Conservation (phyloP, 2,329 filamentous ascomycete genomes). For the Neoascochyta sp. region DNA sequence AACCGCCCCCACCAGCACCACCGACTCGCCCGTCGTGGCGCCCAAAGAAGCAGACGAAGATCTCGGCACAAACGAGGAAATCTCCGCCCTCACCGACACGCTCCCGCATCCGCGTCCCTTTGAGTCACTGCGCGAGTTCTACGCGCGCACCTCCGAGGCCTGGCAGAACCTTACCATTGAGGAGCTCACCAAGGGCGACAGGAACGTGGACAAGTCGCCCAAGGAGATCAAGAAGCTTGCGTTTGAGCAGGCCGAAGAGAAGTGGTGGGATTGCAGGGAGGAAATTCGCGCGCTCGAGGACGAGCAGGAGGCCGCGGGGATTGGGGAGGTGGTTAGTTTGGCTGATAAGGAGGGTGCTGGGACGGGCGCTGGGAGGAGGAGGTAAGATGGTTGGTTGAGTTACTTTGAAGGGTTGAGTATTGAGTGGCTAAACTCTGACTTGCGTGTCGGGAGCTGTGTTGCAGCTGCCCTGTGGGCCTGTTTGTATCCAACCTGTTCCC, state of each 20-base stretch:
- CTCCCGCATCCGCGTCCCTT: conserved; percentile 78
- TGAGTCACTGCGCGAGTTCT: conserved; percentile 88
- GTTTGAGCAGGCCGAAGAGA: conserved; percentile 88
- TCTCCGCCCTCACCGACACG: conserved; percentile 60
- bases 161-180: conserved; percentile 89
- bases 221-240: conserved; percentile 93
- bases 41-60: conserved; percentile 36
- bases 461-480: too few species aligned
- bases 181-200: conserved; percentile 58
- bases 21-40: conserved; percentile 17
- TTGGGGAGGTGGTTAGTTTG: conserved; percentile 88
- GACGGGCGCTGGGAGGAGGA: conserved; percentile 34
- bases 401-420: too few species aligned
- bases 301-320: conserved; percentile 91
- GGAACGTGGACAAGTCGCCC: conserved; percentile 61
- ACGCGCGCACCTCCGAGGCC: conserved; percentile 76
- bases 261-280: conserved; percentile 98
- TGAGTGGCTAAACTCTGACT: too few species aligned
- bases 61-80: conserved; percentile 49
- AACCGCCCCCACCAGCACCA: conserved; percentile 54
- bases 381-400: too few species aligned
- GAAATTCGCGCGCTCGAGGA: conserved; percentile 89
- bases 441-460: too few species aligned
- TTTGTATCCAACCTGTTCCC: too few species aligned
- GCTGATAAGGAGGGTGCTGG: conserved; percentile 60